These are phyloP conservation scores for Dittrichia graveolens DNA, from an alignment of 129 eudicot species.

Conservation along the genomic window DNA sequence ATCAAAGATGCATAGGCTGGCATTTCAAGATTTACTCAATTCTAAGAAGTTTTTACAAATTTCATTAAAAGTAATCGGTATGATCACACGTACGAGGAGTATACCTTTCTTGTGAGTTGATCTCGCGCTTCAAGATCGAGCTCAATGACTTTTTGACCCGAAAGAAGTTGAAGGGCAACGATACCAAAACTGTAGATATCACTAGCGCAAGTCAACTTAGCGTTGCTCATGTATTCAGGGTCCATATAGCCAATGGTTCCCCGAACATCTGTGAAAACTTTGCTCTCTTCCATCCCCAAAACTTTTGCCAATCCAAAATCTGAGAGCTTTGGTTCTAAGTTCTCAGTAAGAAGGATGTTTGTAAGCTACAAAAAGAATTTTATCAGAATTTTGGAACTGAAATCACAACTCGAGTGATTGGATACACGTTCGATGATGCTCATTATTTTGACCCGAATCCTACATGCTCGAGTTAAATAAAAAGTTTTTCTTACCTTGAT, in stretches of 20 bases:
- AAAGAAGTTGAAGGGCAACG: slow-evolving; percentile 72
- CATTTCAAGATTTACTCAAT: neutral
- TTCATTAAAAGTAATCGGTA: too few species aligned
- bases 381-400: too few species aligned
- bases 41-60: neutral
- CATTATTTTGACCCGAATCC: neutral
- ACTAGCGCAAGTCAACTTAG: slow-evolving; percentile 79
- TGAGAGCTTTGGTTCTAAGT: slow-evolving; percentile 70
- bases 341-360: slow-evolving; percentile 71
- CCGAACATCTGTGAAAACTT: slow-evolving; percentile 76
- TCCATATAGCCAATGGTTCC: slow-evolving; percentile 91
- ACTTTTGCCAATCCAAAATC: slow-evolving; percentile 80
- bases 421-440: too few species aligned
- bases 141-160: slow-evolving; percentile 79
- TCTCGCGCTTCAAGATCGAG: slow-evolving; percentile 77
- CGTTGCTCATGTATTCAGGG: slow-evolving; percentile 89
- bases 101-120: slow-evolving; percentile 75
- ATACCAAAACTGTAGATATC: slow-evolving; percentile 83
- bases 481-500: slow-evolving; percentile 47
- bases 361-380: slow-evolving; percentile 48
- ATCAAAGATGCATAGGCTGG: neutral
- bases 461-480: neutral
- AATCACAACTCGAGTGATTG: too few species aligned
- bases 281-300: slow-evolving; percentile 79
- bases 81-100: neutral